Evolutionary conservation across 345 rosid genomes (phyloP), one percentile per base, ranked within the genome.

Genomic region (Lepidium sativum): DNA sequence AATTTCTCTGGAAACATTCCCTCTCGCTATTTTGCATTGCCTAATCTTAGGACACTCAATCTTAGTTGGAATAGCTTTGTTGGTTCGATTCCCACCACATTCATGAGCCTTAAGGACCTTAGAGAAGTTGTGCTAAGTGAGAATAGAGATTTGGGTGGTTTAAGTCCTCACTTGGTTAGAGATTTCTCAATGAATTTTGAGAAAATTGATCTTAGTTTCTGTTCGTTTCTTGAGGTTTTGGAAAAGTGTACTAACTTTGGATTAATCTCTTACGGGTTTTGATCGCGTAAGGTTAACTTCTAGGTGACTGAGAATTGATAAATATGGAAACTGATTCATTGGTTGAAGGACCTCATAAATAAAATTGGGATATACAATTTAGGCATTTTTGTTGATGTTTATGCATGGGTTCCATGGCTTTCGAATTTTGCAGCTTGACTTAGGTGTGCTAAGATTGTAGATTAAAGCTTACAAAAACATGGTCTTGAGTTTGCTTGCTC

Each of bases 61-160:
- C 86, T 92, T 14, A 77, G 95, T 56, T 74, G 50, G 43, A 92
- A 89, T 67, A 52, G 71, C n/a, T 67, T 92, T n/a, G n/a, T n/a
- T n/a, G n/a, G n/a, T n/a, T n/a, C n/a, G n/a, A n/a, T n/a, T n/a
- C n/a, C n/a, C n/a, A n/a, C n/a, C n/a, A n/a, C n/a, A n/a, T n/a
- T n/a, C n/a, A n/a, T n/a, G n/a, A 18, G 5, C 32, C n/a, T 43
- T 21, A 21, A 21, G 3, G 25, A 21, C 2, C 3, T 21, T 21
- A 21, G 25, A 21, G 25, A 21, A 21, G 25, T 21, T 21, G 25
- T 21, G 25, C 3, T 21, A 21, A 21, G 3, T 4, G 25, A 21
- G 25, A 21, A 21, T 21, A 21, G 25, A 21, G 25, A 21, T 21
- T 21, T 21, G 25, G 25, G 25, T 21, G 25, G 3, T 21, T 21